Conservation (phyloP, 164 flowering plant species). For the Nymphaea colorata region DNA sequence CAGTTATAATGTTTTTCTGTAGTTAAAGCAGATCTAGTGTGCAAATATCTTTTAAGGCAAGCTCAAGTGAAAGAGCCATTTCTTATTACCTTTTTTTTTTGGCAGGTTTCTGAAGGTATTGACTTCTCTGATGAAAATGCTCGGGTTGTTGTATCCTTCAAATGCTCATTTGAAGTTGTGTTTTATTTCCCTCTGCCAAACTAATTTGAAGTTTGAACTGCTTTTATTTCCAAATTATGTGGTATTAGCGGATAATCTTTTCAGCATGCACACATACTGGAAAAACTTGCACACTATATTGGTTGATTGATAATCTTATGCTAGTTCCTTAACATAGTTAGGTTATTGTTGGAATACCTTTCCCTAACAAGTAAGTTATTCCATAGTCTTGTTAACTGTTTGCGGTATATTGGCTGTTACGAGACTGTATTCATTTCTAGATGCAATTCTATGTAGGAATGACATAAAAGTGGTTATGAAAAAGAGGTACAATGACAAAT, state of each 20-base stretch:
- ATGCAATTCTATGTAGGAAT: slow-evolving; percentile 25
- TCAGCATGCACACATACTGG: neutral
- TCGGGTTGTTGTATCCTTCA: slow-evolving; percentile 91
- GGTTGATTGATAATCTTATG: neutral
- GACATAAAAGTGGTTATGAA: slow-evolving; percentile 75
- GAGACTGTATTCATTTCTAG: neutral
- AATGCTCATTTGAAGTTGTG: slow-evolving; percentile 2
- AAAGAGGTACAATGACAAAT: slow-evolving; percentile 78
- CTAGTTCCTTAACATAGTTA: slow-evolving; percentile 32
- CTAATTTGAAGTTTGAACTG: neutral
- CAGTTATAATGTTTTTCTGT: too few species aligned
- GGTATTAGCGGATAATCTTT: neutral
- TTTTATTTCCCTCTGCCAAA: neutral
- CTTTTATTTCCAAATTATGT: neutral
- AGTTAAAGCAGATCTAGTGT: too few species aligned
- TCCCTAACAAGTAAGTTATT: slow-evolving; percentile 76
- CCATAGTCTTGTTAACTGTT: neutral
- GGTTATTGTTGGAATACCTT: slow-evolving; percentile 94
- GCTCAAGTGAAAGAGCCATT: too few species aligned
- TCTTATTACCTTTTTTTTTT: neutral
- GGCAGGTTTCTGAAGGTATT: slow-evolving; percentile 96
- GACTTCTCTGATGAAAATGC: slow-evolving; percentile 96
- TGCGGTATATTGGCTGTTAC: too few species aligned
- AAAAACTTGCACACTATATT: neutral
- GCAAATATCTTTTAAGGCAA: too few species aligned